Percentiles rank a stretch among this genome's conserved stretches.
Evolutionary conservation across 805 yeast genomes (phyloP).

Genomic region (Blastobotrys mokoenaii): DNA sequence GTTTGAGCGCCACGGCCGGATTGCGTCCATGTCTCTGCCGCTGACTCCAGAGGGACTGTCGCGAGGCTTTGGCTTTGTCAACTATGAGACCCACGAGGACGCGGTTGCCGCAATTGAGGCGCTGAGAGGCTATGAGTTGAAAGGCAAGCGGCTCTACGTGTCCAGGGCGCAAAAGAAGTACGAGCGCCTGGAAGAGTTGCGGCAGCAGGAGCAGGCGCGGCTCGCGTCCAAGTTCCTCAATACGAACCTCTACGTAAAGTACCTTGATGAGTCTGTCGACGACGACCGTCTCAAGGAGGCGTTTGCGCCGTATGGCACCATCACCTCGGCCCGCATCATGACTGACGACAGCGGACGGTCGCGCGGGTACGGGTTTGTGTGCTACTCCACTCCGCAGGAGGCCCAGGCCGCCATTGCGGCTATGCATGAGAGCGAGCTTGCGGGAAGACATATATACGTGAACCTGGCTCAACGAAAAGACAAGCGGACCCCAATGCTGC

Average conservation of each 20-base stretch:
- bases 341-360: conserved; percentile 90
- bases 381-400: conserved; percentile 97
- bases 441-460: conserved; percentile 94
- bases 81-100: conserved; percentile 77
- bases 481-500: conserved; percentile 91
- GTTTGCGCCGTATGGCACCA: conserved; percentile 86
- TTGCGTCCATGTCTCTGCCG: conserved; percentile 78
- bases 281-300: conserved; percentile 88
- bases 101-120: conserved; percentile 90
- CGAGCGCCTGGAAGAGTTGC: conserved; percentile 94
- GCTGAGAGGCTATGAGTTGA: conserved; percentile 77
- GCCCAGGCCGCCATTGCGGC: conserved; percentile 97
- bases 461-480: conserved; percentile 99
- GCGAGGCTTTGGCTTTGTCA: conserved; percentile 93
- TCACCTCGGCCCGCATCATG: conserved; percentile 96
- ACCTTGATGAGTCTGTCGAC: conserved; percentile 87
- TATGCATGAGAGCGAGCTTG: conserved; percentile 95
- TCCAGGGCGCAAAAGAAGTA: conserved; percentile 99
- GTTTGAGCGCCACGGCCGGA: conserved; percentile 65
- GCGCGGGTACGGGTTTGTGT: conserved; percentile 97
- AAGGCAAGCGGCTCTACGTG: conserved; percentile 69
- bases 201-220: conserved; percentile 86
- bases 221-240: conserved; percentile 94
- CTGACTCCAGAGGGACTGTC: conserved; percentile 80
- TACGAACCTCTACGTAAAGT: conserved; percentile 92